phyloP scores from a whole-genome alignment of 2,329 filamentous ascomycete genomes.

The Fusarium piperis region DNA sequence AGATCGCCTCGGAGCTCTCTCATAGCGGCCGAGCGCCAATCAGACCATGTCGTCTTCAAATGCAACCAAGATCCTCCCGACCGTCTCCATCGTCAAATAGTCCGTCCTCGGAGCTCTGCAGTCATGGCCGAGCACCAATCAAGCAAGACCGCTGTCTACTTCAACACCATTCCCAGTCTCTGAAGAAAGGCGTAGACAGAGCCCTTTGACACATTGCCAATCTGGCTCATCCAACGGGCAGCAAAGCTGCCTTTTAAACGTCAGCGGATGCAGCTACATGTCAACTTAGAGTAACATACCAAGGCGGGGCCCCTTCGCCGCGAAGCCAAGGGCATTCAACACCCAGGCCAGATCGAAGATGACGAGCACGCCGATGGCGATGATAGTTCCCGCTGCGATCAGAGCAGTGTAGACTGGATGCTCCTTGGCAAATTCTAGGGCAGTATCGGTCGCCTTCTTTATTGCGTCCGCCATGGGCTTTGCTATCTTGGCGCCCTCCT shows the following conservation, averaged over 20 bases:
- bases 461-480: conserved; percentile 21
- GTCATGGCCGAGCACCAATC: not conserved
- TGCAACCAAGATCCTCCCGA: not conserved
- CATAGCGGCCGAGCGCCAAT: not conserved
- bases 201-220: conserved; percentile 26
- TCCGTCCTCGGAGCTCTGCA: not conserved
- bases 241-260: conserved; percentile 29
- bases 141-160: not conserved
- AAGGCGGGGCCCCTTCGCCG: conserved; percentile 13
- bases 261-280: rapidly evolving
- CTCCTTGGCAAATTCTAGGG: conserved; percentile 30
- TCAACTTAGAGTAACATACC: conserved; percentile 6
- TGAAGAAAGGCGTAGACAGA: conserved; percentile 37
- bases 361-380: conserved; percentile 31
- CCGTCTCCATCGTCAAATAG: not conserved
- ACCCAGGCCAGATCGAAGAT: conserved; percentile 32
- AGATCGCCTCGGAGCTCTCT: not conserved
- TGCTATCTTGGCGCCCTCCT: conserved; percentile 13
- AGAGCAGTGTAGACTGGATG: conserved; percentile 31
- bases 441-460: conserved; percentile 11
- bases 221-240: conserved; percentile 36
- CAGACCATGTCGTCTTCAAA: not conserved
- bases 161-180: conserved; percentile 31
- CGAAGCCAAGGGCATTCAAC: conserved; percentile 35
- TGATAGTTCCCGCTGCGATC: conserved; percentile 26